A percentile compares a stretch with the other conserved stretches of the same genome.
These are phyloP conservation scores for Salicornia ramosissima DNA, from an alignment of 148 eudicot species.

Conservation along the genomic window DNA sequence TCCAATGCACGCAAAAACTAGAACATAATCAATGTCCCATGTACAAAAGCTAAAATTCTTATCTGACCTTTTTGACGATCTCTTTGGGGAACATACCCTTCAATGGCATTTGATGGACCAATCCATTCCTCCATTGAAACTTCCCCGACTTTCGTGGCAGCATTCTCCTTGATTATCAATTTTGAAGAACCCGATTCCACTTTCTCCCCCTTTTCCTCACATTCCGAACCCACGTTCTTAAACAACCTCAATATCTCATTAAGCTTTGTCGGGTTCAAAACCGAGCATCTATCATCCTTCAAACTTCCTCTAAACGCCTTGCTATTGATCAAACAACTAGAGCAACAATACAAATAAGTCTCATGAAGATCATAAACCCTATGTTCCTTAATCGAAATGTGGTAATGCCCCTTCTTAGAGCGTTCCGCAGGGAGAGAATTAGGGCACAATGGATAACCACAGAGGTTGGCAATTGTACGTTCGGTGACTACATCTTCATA, in stretches of 20 bases:
- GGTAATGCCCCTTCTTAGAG: constrained; percentile 62
- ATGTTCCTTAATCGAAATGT: constrained; percentile 82
- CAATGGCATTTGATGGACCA: constrained; percentile 86
- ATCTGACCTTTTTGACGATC: constrained; percentile 47
- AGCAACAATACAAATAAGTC: constrained; percentile 71
- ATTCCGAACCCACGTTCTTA: constrained; percentile 33
- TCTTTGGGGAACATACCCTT: constrained; percentile 79
- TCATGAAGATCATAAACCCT: constrained; percentile 88
- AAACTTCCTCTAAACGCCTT: constrained; percentile 62
- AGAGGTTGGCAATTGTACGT: constrained; percentile 54
- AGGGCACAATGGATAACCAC: constrained; percentile 84
- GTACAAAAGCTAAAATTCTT: neutral
- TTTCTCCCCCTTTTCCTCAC: constrained; percentile 34
- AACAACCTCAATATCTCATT: constrained; percentile 52
- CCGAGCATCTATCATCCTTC: constrained; percentile 53
- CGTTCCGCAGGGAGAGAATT: constrained; percentile 55
- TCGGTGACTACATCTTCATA: constrained; percentile 81
- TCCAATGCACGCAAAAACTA: neutral
- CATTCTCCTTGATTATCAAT: constrained; percentile 70
- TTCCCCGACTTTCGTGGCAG: constrained; percentile 37
- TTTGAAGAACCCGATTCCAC: constrained; percentile 31
- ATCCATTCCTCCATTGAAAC: constrained; percentile 72
- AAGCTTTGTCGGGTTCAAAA: constrained; percentile 42
- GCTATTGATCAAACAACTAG: constrained; percentile 63
- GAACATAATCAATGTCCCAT: neutral